Conservation (phyloP, 164 flowering plant genomes). For the Vitis cinerea region DNA sequence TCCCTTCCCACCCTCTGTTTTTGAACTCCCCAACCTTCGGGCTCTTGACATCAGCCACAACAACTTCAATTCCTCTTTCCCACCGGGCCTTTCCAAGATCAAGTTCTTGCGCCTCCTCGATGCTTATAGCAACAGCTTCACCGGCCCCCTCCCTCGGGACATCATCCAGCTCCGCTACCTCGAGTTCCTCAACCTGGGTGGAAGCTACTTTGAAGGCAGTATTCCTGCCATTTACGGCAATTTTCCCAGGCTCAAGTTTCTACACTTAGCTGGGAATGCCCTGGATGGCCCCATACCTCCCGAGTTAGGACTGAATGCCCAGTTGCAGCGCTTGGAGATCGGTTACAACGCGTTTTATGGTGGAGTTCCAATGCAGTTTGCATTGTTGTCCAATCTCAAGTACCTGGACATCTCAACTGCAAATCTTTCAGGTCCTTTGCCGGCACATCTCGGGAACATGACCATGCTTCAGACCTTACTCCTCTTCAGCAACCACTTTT, state of each 20-base stretch:
- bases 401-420: slow-evolving; percentile 64
- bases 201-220: slow-evolving; percentile 78
- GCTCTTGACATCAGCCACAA: slow-evolving; percentile 81
- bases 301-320: slow-evolving; percentile 40
- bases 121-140: slow-evolving; percentile 86
- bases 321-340: slow-evolving; percentile 68
- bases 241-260: slow-evolving; percentile 43
- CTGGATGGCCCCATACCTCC: slow-evolving; percentile 63
- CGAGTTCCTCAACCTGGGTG: slow-evolving; percentile 77
- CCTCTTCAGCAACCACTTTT: slow-evolving; percentile 59
- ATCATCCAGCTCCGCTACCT: slow-evolving; percentile 45
- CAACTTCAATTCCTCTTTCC: slow-evolving; percentile 60
- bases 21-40: slow-evolving; percentile 45
- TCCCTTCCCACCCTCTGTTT: slow-evolving; percentile 48
- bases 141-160: slow-evolving; percentile 65
- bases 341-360: slow-evolving; percentile 70
- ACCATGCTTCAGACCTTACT: slow-evolving; percentile 48
- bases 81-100: slow-evolving; percentile 63
- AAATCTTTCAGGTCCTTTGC: slow-evolving; percentile 55
- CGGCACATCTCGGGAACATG: slow-evolving; percentile 52
- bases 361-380: slow-evolving; percentile 43
- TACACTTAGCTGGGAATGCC: slow-evolving; percentile 66
- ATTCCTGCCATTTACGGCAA: slow-evolving; percentile 61
- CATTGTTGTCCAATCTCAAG: slow-evolving; percentile 40
- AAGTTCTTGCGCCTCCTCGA: slow-evolving; percentile 43